Evolutionary conservation across 2,329 filamentous ascomycete species (phyloP).

Genomic region (Cucurbitaria berberidis): DNA sequence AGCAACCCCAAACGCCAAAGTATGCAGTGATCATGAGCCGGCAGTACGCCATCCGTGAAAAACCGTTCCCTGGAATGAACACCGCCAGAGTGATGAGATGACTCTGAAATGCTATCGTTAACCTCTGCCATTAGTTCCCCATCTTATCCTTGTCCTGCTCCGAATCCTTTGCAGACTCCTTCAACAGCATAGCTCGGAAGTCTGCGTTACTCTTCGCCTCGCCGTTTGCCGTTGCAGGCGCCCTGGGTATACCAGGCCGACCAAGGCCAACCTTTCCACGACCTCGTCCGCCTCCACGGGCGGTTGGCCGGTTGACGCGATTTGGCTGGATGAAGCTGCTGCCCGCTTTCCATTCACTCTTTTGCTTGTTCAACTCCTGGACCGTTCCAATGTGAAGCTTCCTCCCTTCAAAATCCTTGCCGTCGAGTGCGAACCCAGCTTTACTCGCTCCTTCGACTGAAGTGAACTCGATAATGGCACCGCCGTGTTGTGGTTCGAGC

Average conservation of each 20-base stretch:
- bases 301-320: slow-evolving; percentile 36
- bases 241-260: slow-evolving; percentile 33
- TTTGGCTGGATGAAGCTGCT: slow-evolving; percentile 40
- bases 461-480: slow-evolving; percentile 83
- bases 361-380: slow-evolving; percentile 52
- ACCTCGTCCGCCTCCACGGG: slow-evolving; percentile 34
- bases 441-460: slow-evolving; percentile 74
- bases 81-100: slow-evolving; percentile 11
- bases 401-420: slow-evolving; percentile 47
- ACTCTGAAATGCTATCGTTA: slow-evolving; percentile 21
- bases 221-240: slow-evolving; percentile 16
- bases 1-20: slow-evolving; percentile 6
- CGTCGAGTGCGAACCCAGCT: slow-evolving; percentile 60
- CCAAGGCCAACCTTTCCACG: slow-evolving; percentile 38
- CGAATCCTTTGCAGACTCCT: slow-evolving; percentile 30
- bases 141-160: slow-evolving; percentile 25
- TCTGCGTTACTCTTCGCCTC: slow-evolving; percentile 62
- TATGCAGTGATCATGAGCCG: slow-evolving; percentile 2
- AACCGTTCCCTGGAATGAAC: slow-evolving; percentile 9
- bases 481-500: slow-evolving; percentile 80
- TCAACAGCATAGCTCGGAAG: slow-evolving; percentile 62
- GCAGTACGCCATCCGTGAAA: slow-evolving; percentile 9
- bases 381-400: slow-evolving; percentile 57
- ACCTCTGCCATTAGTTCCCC: slow-evolving; percentile 30
- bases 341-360: slow-evolving; percentile 48